phyloP scores from a whole-genome alignment of 495 filamentous ascomycete genomes.

The Aspergillus taichungensis region DNA sequence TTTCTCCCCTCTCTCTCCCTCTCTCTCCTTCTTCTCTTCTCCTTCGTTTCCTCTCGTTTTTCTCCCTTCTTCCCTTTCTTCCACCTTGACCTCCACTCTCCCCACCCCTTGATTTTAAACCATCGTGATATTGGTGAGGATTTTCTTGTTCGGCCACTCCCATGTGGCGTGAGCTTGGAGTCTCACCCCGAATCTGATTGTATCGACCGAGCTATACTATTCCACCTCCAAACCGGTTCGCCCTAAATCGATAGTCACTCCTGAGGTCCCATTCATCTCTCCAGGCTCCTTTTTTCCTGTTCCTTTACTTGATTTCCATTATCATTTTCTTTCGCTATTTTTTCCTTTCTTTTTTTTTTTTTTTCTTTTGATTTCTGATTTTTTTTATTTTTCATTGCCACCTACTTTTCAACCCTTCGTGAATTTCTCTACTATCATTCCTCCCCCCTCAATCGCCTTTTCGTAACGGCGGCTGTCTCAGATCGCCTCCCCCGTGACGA shows the following conservation, averaged over 20 bases:
- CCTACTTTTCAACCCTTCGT: background rate
- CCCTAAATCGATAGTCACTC: conserved; percentile 9
- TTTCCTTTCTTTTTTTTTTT: background rate
- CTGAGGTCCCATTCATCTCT: conserved; percentile 1
- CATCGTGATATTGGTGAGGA: background rate
- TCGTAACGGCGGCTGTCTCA: conserved; percentile 9
- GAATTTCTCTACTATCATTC: too few relatives aligned
- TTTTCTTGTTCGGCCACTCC: conserved; percentile 9
- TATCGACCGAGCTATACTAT: conserved; percentile 15
- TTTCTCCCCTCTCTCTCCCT: conserved; percentile 4
- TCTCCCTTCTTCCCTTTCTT: conserved; percentile 6
- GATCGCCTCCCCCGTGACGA: background rate
- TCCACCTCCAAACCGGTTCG: conserved; percentile 6
- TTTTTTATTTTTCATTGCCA: too few relatives aligned
- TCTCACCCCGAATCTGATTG: conserved; percentile 7
- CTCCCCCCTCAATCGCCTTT: background rate
- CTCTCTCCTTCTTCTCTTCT: conserved; percentile 4
- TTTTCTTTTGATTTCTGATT: too few relatives aligned
- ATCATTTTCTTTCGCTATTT: conserved; percentile 2
- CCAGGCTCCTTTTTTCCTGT: background rate
- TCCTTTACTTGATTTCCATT: background rate
- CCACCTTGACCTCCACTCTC: conserved; percentile 3
- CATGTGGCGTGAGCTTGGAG: conserved; percentile 8
- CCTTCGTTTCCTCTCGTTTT: conserved; percentile 4
- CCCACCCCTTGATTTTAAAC: background rate